Conservation (phyloP, 352 stramenopile genomes). For the Phytophthora fragariae region DNA sequence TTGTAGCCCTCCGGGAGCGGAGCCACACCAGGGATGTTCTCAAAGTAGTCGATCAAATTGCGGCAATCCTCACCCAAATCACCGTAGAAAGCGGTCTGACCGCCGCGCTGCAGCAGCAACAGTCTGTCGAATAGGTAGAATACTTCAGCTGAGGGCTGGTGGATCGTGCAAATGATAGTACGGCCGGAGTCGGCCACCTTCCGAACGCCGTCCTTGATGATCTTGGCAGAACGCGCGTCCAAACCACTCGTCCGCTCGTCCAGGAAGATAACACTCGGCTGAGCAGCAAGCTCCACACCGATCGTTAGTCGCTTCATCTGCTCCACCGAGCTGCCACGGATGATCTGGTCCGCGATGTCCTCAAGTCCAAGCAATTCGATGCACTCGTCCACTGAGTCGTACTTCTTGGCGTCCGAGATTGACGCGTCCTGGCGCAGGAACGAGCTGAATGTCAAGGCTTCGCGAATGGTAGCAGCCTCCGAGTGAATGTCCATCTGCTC, state of each 20-base stretch:
- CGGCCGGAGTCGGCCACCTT: conserved; percentile 21
- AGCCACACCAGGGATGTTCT: conserved; percentile 44
- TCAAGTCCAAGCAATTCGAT: conserved; percentile 27
- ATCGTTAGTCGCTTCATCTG: conserved; percentile 47
- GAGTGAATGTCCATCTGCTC: conserved; percentile 92
- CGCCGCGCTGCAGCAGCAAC: conserved; percentile 64
- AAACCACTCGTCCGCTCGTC: conserved; percentile 22
- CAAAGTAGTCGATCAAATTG: conserved; percentile 32
- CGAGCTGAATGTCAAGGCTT: conserved; percentile 87
- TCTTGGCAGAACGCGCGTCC: conserved; percentile 16
- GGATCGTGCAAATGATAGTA: conserved; percentile 85
- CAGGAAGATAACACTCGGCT: conserved; percentile 30
- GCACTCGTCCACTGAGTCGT: conserved; percentile 32
- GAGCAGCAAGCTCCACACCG: conserved; percentile 72
- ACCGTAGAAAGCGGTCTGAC: conserved; percentile 20
- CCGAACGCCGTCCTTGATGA: conserved; percentile 28
- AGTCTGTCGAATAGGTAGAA: conserved; percentile 85
- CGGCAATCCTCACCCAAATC: conserved; percentile 39
- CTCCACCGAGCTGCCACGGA: conserved; percentile 33
- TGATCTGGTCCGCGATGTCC: conserved; percentile 41
- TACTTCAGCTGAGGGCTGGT: conserved; percentile 83
- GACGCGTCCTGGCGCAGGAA: conserved; percentile 54
- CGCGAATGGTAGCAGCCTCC: conserved; percentile 58
- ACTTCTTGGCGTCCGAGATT: conserved; percentile 36
- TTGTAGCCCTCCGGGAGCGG: conserved; percentile 8